Evolutionary conservation across 1,284 basidiomycete genomes (phyloP).

Genomic region (Trichosporon faecale): DNA sequence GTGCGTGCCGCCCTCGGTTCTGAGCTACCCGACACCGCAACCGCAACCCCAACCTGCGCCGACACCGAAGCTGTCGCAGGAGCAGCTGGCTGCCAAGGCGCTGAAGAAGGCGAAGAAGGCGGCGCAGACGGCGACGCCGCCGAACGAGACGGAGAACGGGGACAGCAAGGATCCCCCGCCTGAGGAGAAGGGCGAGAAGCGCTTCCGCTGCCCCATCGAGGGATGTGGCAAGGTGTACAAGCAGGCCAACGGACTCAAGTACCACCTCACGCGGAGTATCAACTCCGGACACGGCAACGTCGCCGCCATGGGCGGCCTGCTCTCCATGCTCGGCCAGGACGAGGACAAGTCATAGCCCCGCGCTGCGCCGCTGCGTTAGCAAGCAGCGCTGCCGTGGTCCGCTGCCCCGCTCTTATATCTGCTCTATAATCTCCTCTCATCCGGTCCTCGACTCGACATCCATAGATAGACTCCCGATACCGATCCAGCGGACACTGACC

Average conservation of each 20-base stretch:
- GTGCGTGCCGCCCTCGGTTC: slow-evolving; percentile 47
- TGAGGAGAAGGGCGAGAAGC: slow-evolving; percentile 52
- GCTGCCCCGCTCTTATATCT: background rate
- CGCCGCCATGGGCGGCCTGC: slow-evolving; percentile 40
- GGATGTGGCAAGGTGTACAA: slow-evolving; percentile 63
- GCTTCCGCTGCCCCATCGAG: slow-evolving; percentile 59
- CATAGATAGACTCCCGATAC: background rate
- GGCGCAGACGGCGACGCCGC: slow-evolving; percentile 9
- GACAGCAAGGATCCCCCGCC: background rate
- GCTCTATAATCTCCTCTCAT: background rate
- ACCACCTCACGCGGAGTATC: slow-evolving; percentile 50
- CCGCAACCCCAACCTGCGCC: slow-evolving; percentile 10
- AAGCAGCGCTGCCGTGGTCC: too few species aligned
- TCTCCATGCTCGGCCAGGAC: slow-evolving; percentile 30
- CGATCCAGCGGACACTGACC: background rate
- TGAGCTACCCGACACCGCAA: slow-evolving; percentile 43
- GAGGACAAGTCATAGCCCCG: slow-evolving; percentile 14
- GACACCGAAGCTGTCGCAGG: slow-evolving; percentile 26
- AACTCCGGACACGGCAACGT: slow-evolving; percentile 50
- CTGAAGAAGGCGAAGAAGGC: slow-evolving; percentile 42
- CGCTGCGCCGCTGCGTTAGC: too few species aligned
- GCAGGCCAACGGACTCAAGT: slow-evolving; percentile 54
- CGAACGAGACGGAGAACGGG: background rate
- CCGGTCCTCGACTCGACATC: background rate
- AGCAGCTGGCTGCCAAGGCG: slow-evolving; percentile 40